Evolutionary conservation across 2,329 filamentous ascomycete genomes (phyloP), one percentile per base, ranked within the genome.

Genomic region (Penicillium hesseltinei): DNA sequence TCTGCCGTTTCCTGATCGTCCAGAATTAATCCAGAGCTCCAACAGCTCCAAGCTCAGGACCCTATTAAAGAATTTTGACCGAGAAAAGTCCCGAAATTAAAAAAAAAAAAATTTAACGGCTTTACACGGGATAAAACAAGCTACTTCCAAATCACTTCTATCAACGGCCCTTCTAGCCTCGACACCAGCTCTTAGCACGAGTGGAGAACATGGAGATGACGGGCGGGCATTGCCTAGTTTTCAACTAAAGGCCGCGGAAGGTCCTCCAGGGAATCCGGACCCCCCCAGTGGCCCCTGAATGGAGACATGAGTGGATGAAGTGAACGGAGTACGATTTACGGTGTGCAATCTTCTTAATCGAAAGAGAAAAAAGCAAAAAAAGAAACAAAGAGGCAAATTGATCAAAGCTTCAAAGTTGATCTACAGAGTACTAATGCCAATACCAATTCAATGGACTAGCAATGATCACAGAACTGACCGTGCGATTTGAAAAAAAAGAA

Each of bases 151-250:
- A 11, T 13, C 8, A 27, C 25, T 43, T 45, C 29, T 21, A 49
- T 11, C n/a, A 57, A 57, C 49, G 43, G 49, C 43, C 52, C 39
- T 40, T 58, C 52, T 55, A 54, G 50, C 50, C 47, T 54, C 23
- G 39, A 54, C 7, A 44, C 39, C 52, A 58, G 47, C 50, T 56
- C 29, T 51, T 44, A 39, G 56, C 11, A 54, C 25, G 39, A 48
- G 54, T 61, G 58, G 57, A 59, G 58, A 48, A 51, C 17, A 51
- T 61, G 63, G 63, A 63, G 58, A 67, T 70, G 63, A 56, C 64
- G 60, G 66, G 62, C 63, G 64, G 68, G 65, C 63, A 64, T 63
- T 61, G 67, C 47, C 64, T 66, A 62, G 62, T 59, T 55, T 56
- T 49, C 42, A 51, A 54, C 54, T 51, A 45, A 60, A 51, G 47